Conservation (phyloP, 2,329 filamentous ascomycete species). For the Calonectria montana region DNA sequence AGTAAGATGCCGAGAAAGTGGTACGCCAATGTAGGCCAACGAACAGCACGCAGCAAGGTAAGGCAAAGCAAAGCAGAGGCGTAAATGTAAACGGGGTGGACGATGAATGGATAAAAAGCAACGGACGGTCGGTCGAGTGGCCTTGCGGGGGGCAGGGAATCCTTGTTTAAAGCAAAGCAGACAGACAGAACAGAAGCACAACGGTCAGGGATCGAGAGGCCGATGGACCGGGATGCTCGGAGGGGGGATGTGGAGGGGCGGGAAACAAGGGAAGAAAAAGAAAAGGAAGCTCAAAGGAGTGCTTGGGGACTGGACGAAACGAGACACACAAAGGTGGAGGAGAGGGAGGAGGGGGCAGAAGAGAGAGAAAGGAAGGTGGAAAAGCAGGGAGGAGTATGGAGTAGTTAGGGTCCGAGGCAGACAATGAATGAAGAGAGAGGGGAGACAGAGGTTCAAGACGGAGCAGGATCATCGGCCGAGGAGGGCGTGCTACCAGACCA, state of each 20-base stretch:
- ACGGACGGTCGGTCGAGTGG: not conserved
- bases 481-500: not conserved
- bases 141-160: not conserved
- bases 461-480: not conserved
- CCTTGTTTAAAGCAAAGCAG: constrained; percentile 12
- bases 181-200: not conserved
- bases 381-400: constrained; percentile 16
- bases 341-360: constrained; percentile 22
- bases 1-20: constrained; percentile 26
- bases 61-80: constrained; percentile 21
- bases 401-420: not conserved
- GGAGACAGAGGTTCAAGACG: constrained; percentile 25
- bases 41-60: constrained; percentile 5
- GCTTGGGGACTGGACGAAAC: not conserved
- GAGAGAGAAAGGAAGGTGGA: constrained; percentile 26
- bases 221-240: constrained; percentile 20
- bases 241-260: constrained; percentile 8
- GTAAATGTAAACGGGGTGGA: not conserved
- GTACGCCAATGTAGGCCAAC: constrained; percentile 23
- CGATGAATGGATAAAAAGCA: constrained; percentile 30
- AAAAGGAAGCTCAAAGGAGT: constrained; percentile 12
- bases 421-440: constrained; percentile 18
- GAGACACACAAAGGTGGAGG: constrained; percentile 21
- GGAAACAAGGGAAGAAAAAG: constrained; percentile 12
- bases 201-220: constrained; percentile 15